Conservation (phyloP, 768 basidiomycete genomes). For the Suillus luteus region DNA sequence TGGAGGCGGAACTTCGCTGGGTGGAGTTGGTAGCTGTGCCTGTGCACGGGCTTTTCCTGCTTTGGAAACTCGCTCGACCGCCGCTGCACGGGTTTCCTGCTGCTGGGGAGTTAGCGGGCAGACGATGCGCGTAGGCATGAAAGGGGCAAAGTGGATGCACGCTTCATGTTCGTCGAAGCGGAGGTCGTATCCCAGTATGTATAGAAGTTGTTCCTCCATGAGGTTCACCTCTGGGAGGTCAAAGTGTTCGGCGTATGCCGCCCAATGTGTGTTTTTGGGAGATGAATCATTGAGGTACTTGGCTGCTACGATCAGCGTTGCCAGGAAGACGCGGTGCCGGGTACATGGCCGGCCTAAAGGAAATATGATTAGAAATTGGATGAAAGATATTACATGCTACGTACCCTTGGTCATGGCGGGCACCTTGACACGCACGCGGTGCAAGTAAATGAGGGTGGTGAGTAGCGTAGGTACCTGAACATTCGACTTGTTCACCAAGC, state of each 20-base stretch:
- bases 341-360: constrained; percentile 78
- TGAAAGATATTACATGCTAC: constrained; percentile 21
- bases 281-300: constrained; percentile 98
- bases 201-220: constrained; percentile 97
- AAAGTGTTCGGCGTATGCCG: constrained; percentile 73
- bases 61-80: constrained; percentile 55
- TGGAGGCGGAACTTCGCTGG: constrained; percentile 36
- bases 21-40: constrained; percentile 46
- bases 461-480: constrained; percentile 91
- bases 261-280: constrained; percentile 96
- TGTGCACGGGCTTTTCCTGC: constrained; percentile 56
- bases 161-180: constrained; percentile 86
- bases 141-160: constrained; percentile 67
- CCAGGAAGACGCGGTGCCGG: constrained; percentile 93
- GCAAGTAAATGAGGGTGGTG: constrained; percentile 89
- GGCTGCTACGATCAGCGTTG: constrained; percentile 91
- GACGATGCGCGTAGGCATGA: constrained; percentile 43
- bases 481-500: constrained; percentile 77
- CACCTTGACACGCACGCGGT: constrained; percentile 78
- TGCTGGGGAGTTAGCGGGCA: constrained; percentile 33
- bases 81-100: constrained; percentile 49
- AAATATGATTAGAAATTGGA: constrained; percentile 11
- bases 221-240: constrained; percentile 83
- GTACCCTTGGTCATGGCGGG: constrained; percentile 84
- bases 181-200: constrained; percentile 89